Evolutionary conservation across 768 basidiomycete species (phyloP), one percentile per base, ranked within the genome.

Genomic region (Amanita thiersii): DNA sequence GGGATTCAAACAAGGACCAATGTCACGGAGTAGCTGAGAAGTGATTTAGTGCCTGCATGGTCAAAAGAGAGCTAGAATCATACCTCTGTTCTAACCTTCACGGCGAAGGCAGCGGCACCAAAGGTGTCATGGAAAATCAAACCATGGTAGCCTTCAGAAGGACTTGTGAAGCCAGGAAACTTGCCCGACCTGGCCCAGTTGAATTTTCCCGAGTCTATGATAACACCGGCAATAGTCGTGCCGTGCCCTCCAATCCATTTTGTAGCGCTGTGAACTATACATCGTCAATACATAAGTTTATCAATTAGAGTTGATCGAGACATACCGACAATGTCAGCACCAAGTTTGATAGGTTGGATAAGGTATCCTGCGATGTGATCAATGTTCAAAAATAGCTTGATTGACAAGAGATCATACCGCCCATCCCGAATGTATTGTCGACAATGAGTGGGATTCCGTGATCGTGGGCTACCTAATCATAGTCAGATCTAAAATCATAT

Each of bases 161-260:
- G 84, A 43, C 75, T 67, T 2, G 82, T 86, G 63, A 89, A 84
- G 3, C 69, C 68, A 1, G 86, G 81, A 67, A 87, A 87, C 49
- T 70, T 73, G 17, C 79, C 79, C 6, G 78, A 80, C 34, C 57
- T 65, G 2, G 66, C 60, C 81, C 81, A 86, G 64, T 86, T 79
- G 52, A 87, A 88, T 42, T 81, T 83, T 35, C 81, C 85, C 6
- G 73, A 70, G 56, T 87, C 85, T 35, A 89, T 58, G 44, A 90
- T 63, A 20, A 86, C 75, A 30, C 86, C 87, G 3, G 70, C 85
- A 35, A 90, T 84, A 17, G 81, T 83, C 0, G 79, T 87, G 21
- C 87, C 86, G 46, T 86, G 84, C 0, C 82, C 81, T 9, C 81
- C 79, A 24, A 88, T 86, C 87, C 86, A 90, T 52, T 90, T 88